These are phyloP conservation scores for Cyclostephanos tholiformis DNA, from an alignment of 108 stramenopile genomes.

Conservation along the genomic window DNA sequence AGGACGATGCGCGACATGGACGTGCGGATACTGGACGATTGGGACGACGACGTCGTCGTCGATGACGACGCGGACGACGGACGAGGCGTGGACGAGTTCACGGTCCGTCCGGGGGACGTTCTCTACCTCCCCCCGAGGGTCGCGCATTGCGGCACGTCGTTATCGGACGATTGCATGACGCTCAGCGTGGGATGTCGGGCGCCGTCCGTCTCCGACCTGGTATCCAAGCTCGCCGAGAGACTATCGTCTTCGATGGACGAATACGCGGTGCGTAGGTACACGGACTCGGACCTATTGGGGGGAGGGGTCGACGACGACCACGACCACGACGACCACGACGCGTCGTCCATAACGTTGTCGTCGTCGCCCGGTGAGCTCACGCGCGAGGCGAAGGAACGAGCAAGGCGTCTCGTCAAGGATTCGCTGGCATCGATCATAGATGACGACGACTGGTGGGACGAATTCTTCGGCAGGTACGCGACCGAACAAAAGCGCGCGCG, in stretches of 20 bases:
- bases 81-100: constrained; percentile 45
- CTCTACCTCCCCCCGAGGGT: constrained; percentile 93
- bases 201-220: constrained; percentile 78
- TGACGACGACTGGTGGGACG: constrained; percentile 70
- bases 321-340: no score
- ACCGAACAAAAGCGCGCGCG: constrained; percentile 68
- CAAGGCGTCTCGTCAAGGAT: constrained; percentile 61
- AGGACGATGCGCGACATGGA: constrained; percentile 61
- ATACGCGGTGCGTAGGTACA: constrained; percentile 47
- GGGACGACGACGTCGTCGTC: background rate
- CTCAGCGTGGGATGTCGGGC: constrained; percentile 86
- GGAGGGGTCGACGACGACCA: background rate
- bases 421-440: constrained; percentile 55
- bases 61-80: constrained; percentile 34
- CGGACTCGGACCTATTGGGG: constrained; percentile 48
- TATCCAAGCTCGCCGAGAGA: constrained; percentile 64
- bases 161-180: constrained; percentile 77
- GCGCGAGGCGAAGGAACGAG: constrained; percentile 52
- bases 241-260: constrained; percentile 46
- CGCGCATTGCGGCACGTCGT: constrained; percentile 83
- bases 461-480: constrained; percentile 67
- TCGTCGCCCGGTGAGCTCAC: constrained; percentile 41
- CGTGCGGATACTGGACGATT: constrained; percentile 68
- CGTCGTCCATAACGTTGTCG: background rate
- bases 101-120: constrained; percentile 82